Evolutionary conservation across 2,329 filamentous ascomycete species (phyloP), one percentile per base, ranked within the genome.

Genomic region (Chaetoscypha palmicola): DNA sequence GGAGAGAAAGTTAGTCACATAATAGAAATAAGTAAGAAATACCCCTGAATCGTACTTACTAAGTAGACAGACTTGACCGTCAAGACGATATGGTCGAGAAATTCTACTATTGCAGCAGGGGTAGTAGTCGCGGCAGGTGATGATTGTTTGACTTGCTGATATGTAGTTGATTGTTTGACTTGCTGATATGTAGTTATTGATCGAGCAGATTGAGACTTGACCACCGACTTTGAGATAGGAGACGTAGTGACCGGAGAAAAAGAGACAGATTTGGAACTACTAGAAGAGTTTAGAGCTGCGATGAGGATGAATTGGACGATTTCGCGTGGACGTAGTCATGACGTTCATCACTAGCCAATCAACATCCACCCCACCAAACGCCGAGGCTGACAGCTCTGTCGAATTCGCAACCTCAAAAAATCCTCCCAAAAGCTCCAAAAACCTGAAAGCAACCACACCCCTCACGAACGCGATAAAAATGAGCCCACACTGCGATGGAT

Each of bases 81-180:
- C 14, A 81, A 66, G 47, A 81, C 77, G 7, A 81, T 61, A 52
- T 81, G 77, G 58, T 81, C 77, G 11, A 81, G 52, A 12, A 56
- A 57, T 38, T 43, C 51, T 22, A 56, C 51, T 14, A 38, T 52
- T 23, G 50, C 46, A 45, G 56, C 53, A 33, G 50, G 48, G 34
- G 39, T 43, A 5, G 38, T 33, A 11, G 30, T 33, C 7, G 30
- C 30, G 8, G 30, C 9, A 5, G 30, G 14, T 16, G 30, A 28
- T n/a, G n/a, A n/a, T n/a, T 28, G 12, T 28, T 12, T 28, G 24
- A 7, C 24, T 7, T 28, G 7, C 7, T 28, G 24, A 28, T 28
- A 28, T 28, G 7, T 7, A 28, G 12, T 7, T 28, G 12, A 7
- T 12, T 28, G 24, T 28, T 12, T 28, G 24, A 7, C 24, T 7